These are phyloP conservation scores for Calycina herbarum DNA, from an alignment of 2,329 filamentous ascomycete species.

Conservation along the genomic window DNA sequence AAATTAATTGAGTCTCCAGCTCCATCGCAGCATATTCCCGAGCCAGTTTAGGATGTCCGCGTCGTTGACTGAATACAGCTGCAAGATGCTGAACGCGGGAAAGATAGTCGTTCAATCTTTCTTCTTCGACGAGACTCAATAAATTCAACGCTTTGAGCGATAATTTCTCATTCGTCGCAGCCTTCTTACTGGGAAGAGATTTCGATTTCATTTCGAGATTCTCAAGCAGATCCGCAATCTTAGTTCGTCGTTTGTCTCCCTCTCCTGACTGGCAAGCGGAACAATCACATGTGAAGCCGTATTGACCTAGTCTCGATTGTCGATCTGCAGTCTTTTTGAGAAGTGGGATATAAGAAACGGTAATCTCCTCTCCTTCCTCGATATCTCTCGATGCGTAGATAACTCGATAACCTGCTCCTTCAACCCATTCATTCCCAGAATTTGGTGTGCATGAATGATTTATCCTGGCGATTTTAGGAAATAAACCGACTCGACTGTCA, in stretches of 20 bases:
- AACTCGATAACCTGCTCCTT: slow-evolving; percentile 31
- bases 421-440: slow-evolving; percentile 41
- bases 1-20: slow-evolving; percentile 25
- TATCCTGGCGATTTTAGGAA: slow-evolving; percentile 39
- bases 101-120: slow-evolving; percentile 32
- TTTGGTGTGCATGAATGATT: slow-evolving; percentile 43
- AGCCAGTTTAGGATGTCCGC: slow-evolving; percentile 21
- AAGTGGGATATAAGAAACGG: slow-evolving; percentile 39
- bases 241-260: slow-evolving; percentile 36
- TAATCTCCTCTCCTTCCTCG: slow-evolving; percentile 40
- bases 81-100: slow-evolving; percentile 30
- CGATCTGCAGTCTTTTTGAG: slow-evolving; percentile 30
- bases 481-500: slow-evolving; percentile 39
- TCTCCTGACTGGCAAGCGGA: slow-evolving; percentile 36
- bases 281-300: slow-evolving; percentile 43
- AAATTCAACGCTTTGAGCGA: slow-evolving; percentile 25
- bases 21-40: slow-evolving; percentile 30
- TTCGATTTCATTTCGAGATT: slow-evolving; percentile 38
- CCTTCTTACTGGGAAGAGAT: slow-evolving; percentile 14
- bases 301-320: slow-evolving; percentile 33
- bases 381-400: slow-evolving; percentile 41
- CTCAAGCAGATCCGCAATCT: slow-evolving; percentile 37
- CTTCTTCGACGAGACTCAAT: slow-evolving; percentile 29
- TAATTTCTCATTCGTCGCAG: slow-evolving; percentile 18
- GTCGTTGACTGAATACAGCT: slow-evolving; percentile 26